Evolutionary conservation across 2,329 filamentous ascomycete genomes (phyloP), one percentile per base, ranked within the genome.

Genomic region (Camillea tinctor): DNA sequence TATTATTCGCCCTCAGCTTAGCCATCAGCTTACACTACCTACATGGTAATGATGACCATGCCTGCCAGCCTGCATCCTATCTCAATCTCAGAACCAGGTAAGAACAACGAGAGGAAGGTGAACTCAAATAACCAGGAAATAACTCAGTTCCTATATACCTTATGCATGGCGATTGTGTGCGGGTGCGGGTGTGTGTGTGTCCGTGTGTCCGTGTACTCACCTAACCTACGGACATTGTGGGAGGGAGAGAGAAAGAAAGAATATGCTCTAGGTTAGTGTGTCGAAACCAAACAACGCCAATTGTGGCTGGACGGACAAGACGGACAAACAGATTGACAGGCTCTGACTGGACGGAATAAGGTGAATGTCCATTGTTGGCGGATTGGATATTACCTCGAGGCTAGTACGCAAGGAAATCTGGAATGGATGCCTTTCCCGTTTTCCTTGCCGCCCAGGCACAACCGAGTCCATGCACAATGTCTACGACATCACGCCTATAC

Each of bases 401-500:
- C 20, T 24, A 48, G 53, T 4, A 21, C 36, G 21, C n/a, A 22
- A 20, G 53, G 53, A 36, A n/a, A 17, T 17, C 21, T 21, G 49
- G 19, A 30, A 50, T 50, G 17, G 49, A 5, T 53, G 22, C 51
- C 23, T 21, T 24, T 19, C 51, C 36, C 48, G 57, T 26, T 54
- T n/a, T 51, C 52, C 69, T 81, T 81, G 74, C 80, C 80, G 80
- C 80, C 79, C 73, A 69, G 65, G 71, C 62, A 66, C 64, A 64
- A 65, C 66, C 64, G 71, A 63, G 65, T 66, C 64, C 66, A 70
- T 79, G 77, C 75, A 76, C 68, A 68, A 73, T 73, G 73, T 73
- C 73, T 64, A 55, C 64, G 69, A 71, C 70, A 74, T 80, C 79
- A 80, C 78, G 67, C 64, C 60, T 57, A 52, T 60, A 59, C 51